Conservation (phyloP, 1,139 yeast species). For the Magnusiomyces suaveolens region DNA sequence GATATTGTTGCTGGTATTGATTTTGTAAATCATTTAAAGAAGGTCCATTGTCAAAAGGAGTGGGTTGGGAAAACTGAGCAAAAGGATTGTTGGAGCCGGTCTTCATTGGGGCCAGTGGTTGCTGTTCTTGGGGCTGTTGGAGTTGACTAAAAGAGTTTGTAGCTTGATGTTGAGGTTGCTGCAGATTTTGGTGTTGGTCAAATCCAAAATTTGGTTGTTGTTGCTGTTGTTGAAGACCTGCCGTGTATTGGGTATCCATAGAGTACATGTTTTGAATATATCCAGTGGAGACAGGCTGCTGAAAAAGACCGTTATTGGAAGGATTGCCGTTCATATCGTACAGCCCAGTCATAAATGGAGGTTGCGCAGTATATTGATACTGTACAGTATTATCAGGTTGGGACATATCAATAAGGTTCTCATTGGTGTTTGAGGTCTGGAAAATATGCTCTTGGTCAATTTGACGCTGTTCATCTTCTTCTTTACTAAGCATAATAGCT, state of each 20-base stretch:
- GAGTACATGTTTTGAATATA: conserved; percentile 37
- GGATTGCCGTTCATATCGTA: conserved; percentile 75
- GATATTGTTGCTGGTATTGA: conserved; percentile 29
- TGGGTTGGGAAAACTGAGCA: conserved; percentile 47
- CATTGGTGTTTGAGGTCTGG: conserved; percentile 9
- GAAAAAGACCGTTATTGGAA: conserved; percentile 31
- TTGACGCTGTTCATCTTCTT: conserved; percentile 57
- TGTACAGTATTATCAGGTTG: conserved; percentile 24
- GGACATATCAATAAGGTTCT: conserved; percentile 21
- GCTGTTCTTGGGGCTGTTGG: conserved; percentile 34
- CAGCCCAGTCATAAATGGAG: conserved; percentile 10
- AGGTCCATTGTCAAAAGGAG: too few relatives aligned
- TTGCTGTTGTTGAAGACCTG: conserved; percentile 31
- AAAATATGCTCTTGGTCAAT: conserved; percentile 25
- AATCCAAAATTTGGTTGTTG: conserved; percentile 18
- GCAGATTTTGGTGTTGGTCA: conserved; percentile 29
- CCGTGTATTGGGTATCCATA: conserved; percentile 29
- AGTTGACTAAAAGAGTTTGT: conserved; percentile 5
- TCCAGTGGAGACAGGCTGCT: conserved; percentile 46
- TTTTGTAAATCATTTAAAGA: conserved; percentile 21
- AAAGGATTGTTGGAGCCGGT: conserved; percentile 92
- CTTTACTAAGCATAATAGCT: conserved; percentile 75
- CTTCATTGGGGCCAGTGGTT: conserved; percentile 46
- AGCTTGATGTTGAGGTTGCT: conserved; percentile 25
- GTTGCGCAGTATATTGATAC: conserved; percentile 7